Conservation (phyloP, 2,329 filamentous ascomycete genomes). For the Pleoardoris graminearum region DNA sequence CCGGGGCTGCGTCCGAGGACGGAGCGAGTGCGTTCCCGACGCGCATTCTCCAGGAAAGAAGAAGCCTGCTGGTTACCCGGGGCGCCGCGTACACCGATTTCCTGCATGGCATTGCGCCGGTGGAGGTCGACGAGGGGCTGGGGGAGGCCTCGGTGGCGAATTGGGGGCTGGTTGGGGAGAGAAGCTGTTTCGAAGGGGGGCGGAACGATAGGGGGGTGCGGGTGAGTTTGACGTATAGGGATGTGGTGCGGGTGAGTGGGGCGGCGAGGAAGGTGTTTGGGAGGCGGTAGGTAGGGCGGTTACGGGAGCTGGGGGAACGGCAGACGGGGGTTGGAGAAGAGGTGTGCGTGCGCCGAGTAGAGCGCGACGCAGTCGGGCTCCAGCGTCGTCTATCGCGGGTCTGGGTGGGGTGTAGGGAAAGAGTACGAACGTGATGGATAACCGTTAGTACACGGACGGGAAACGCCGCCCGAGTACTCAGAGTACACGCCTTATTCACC, state of each 20-base stretch:
- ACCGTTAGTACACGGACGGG: no score
- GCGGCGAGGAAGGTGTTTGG: conserved; percentile 40
- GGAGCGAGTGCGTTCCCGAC: conserved; percentile 23
- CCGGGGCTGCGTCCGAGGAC: conserved; percentile 34
- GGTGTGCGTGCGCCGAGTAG: no score
- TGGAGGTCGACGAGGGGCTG: conserved; percentile 67
- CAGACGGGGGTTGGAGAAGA: no score
- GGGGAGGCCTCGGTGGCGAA: conserved; percentile 63
- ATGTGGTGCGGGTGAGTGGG: conserved; percentile 64
- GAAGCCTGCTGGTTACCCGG: conserved; percentile 76
- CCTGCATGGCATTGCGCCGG: conserved; percentile 73
- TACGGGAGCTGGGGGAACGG: no score
- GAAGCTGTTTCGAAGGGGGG: conserved; percentile 52
- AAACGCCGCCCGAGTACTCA: no score
- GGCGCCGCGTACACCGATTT: conserved; percentile 69
- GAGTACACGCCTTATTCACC: no score
- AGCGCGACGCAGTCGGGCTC: no score
- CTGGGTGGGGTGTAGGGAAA: no score
- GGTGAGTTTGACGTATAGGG: conserved; percentile 79
- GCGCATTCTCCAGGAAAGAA: conserved; percentile 78
- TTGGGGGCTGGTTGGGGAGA: conserved; percentile 67
- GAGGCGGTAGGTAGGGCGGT: no score
- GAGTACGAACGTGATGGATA: no score
- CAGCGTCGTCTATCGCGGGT: no score
- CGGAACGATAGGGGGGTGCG: conserved; percentile 62